Evolutionary conservation across 768 basidiomycete genomes (phyloP), one percentile per base, ranked within the genome.

Genomic region (Mycena metata): DNA sequence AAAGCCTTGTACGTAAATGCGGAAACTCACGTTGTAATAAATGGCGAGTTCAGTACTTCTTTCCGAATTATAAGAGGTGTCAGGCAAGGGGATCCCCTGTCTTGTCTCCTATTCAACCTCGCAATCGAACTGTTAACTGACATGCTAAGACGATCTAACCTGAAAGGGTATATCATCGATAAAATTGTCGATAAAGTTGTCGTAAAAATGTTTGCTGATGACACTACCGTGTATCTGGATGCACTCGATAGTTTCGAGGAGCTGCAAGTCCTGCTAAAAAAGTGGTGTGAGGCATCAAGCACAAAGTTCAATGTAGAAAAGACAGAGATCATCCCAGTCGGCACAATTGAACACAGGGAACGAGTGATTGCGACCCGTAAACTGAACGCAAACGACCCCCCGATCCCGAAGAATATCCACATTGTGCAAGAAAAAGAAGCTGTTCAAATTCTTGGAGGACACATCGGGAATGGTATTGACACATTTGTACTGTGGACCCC

Each of bases 61-160:
- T 60, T 35, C 30, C 2, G 8, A 15, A 21, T 60, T 2, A 60
- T 23, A 0, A 26, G 45, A 21, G 58, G 58, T 1, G 58, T 60
- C 6, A 12, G 58, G 15, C 58, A 60, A 15, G 58, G 58, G 1
- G 58, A 60, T n/a, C 58, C 58, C 9, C 45, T 60, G 9, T 60
- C 58, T 10, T 60, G 58, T 9, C 58, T 60, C 10, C 33, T 60
- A 2, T 60, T 60, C 58, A 47, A 60, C 23, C 1, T 58, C 3
- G 56, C 55, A 1, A 56, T 56, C 15, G 39, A 56, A 16, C 55
- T 39, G 9, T 30, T 60, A 0, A 45, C 58, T 11, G 24, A 15
- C 5, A 46, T 46, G 43, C 45, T 60, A 5, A 13, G 58, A 1
- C 15, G 21, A 4, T 60, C 58, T 2, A n/a, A 21, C 19, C 58